These are phyloP conservation scores for Dothistroma septosporum DNA, from an alignment of 2,329 filamentous ascomycete species.

Conservation along the genomic window DNA sequence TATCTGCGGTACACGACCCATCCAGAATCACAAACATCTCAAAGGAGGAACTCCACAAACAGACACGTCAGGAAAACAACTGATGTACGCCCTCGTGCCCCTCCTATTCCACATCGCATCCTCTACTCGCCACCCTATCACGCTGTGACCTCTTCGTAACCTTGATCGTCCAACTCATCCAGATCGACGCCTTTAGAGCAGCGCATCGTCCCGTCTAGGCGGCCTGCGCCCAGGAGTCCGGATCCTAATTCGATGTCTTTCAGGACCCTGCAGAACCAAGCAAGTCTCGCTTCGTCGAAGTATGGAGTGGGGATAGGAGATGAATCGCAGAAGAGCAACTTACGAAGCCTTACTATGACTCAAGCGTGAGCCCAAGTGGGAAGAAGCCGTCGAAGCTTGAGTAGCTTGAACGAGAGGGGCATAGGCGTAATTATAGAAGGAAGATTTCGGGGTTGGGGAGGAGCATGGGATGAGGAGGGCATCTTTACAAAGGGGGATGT, in stretches of 20 bases:
- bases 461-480: constrained; percentile 8
- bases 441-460: constrained; percentile 16
- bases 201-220: constrained; percentile 25
- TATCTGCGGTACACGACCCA: neutral
- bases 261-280: constrained; percentile 13
- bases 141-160: constrained; percentile 17
- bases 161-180: constrained; percentile 21
- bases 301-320: constrained; percentile 18
- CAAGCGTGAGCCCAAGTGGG: constrained; percentile 19
- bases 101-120: neutral
- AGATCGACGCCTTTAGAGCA: constrained; percentile 20
- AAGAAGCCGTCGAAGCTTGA: constrained; percentile 17
- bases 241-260: constrained; percentile 24
- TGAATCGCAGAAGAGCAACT: constrained; percentile 24
- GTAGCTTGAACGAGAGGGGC: constrained; percentile 19
- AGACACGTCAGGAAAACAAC: neutral
- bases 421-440: constrained; percentile 15
- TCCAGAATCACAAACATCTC: neutral
- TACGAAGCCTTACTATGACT: constrained; percentile 24
- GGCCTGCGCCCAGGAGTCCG: constrained; percentile 19
- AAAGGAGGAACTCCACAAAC: neutral
- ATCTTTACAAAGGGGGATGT: too few relatives aligned
- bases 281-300: constrained; percentile 21
- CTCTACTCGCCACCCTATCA: constrained; percentile 11
- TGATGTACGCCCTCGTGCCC: neutral